Evolutionary conservation across 257 asterid genomes (phyloP).

Genomic region (Misopates orontium): DNA sequence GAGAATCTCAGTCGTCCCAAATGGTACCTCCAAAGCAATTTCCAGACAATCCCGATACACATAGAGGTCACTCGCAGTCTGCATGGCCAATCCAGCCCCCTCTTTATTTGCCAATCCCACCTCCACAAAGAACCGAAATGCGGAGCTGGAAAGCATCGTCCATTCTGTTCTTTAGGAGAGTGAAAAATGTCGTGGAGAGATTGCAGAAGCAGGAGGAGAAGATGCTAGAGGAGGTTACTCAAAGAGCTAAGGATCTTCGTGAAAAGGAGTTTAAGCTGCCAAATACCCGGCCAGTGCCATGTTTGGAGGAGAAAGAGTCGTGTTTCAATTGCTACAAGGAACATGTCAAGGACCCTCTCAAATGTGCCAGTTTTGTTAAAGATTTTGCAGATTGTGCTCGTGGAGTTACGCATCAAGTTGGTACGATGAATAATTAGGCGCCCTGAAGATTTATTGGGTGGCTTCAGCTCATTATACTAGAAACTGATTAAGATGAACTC

Average conservation of each 20-base stretch:
- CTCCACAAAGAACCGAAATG: conserved; percentile 41
- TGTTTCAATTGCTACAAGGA: conserved; percentile 83
- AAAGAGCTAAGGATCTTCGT: conserved; percentile 85
- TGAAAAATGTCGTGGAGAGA: conserved; percentile 68
- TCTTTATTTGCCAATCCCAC: conserved; percentile 48
- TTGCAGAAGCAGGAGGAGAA: conserved; percentile 77
- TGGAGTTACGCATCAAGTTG: conserved; percentile 55
- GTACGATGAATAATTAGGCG: conserved; percentile 37
- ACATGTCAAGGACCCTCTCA: conserved; percentile 57
- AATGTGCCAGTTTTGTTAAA: conserved; percentile 64
- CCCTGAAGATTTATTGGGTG: background rate
- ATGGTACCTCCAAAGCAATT: conserved; percentile 37
- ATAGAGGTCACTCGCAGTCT: conserved; percentile 36
- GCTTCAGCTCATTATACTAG: background rate
- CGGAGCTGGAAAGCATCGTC: conserved; percentile 66
- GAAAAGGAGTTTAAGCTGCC: conserved; percentile 94
- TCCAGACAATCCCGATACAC: conserved; percentile 42
- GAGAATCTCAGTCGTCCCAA: conserved; percentile 38
- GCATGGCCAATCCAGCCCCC: conserved; percentile 91
- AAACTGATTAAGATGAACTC: background rate
- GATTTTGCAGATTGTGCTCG: conserved; percentile 78
- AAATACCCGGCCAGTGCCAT: conserved; percentile 60
- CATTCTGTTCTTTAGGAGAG: conserved; percentile 70
- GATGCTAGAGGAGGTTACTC: conserved; percentile 80
- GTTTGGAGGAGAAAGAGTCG: conserved; percentile 67